These are phyloP conservation scores for Colletotrichum siamense DNA, from an alignment of 2,329 filamentous ascomycete genomes.

Conservation along the genomic window DNA sequence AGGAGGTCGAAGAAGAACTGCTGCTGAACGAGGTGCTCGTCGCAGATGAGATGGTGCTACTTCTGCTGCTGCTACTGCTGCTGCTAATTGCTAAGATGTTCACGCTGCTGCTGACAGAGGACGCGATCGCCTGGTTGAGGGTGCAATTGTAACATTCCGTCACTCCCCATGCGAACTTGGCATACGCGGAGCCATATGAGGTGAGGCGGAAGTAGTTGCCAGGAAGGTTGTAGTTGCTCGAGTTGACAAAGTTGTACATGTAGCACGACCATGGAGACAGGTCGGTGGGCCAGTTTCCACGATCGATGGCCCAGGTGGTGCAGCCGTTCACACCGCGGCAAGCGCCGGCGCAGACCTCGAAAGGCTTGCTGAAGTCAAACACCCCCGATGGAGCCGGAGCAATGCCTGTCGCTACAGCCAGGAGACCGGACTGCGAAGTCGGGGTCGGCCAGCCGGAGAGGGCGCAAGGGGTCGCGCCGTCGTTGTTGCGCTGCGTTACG, in stretches of 20 bases:
- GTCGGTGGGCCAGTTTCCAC: background rate
- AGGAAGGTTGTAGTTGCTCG: background rate
- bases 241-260: background rate
- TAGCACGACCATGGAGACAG: background rate
- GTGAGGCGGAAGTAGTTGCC: background rate
- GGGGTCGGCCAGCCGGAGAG: constrained; percentile 5
- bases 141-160: background rate
- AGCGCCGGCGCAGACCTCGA: background rate
- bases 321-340: background rate
- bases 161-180: background rate
- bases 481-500: background rate
- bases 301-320: background rate
- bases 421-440: background rate
- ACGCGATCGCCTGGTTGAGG: background rate
- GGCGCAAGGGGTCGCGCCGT: background rate
- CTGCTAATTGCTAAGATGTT: background rate
- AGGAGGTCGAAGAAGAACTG: background rate
- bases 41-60: background rate
- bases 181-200: background rate
- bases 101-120: background rate
- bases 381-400: background rate
- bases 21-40: background rate
- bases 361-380: background rate
- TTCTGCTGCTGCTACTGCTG: background rate
- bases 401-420: background rate